Evolutionary conservation across 1,284 basidiomycete genomes (phyloP).

Genomic region (Phellopilus nigrolimitatus): DNA sequence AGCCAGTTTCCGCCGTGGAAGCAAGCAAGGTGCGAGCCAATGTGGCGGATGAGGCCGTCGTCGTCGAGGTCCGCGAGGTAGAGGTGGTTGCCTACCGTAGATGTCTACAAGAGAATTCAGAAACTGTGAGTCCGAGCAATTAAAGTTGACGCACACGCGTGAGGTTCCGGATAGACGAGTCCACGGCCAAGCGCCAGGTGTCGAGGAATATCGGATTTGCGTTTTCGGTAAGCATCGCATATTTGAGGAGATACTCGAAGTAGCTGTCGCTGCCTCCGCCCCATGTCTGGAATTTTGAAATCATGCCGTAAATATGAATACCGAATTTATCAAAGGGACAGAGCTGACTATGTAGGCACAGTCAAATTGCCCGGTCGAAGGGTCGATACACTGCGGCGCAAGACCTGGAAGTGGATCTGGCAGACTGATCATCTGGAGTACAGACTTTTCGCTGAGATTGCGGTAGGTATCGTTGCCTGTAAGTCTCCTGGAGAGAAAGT

Average conservation of each 20-base stretch:
- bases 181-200: slow-evolving; percentile 63
- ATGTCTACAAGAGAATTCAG: slow-evolving; percentile 38
- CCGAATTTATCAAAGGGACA: no score
- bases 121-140: slow-evolving; percentile 14
- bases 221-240: slow-evolving; percentile 61
- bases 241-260: slow-evolving; percentile 76
- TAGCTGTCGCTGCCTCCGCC: slow-evolving; percentile 49
- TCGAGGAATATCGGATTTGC: slow-evolving; percentile 54
- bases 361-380: slow-evolving; percentile 43
- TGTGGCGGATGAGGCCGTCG: slow-evolving; percentile 22
- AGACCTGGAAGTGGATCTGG: slow-evolving; percentile 44
- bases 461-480: slow-evolving; percentile 57
- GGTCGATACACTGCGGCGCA: slow-evolving; percentile 57
- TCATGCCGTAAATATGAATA: no score
- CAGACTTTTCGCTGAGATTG: slow-evolving; percentile 45
- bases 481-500: slow-evolving; percentile 36
- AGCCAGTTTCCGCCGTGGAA: slow-evolving; percentile 42
- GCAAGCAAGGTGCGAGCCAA: slow-evolving; percentile 27
- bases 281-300: slow-evolving; percentile 27
- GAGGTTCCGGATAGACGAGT: slow-evolving; percentile 58
- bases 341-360: slow-evolving; percentile 57
- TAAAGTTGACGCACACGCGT: slow-evolving; percentile 37
- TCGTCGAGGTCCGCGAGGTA: slow-evolving; percentile 25
- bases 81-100: slow-evolving; percentile 38
- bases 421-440: slow-evolving; percentile 43